These are phyloP conservation scores for Neoarthrinium moseri DNA, from an alignment of 2,329 filamentous ascomycete genomes.

Conservation along the genomic window DNA sequence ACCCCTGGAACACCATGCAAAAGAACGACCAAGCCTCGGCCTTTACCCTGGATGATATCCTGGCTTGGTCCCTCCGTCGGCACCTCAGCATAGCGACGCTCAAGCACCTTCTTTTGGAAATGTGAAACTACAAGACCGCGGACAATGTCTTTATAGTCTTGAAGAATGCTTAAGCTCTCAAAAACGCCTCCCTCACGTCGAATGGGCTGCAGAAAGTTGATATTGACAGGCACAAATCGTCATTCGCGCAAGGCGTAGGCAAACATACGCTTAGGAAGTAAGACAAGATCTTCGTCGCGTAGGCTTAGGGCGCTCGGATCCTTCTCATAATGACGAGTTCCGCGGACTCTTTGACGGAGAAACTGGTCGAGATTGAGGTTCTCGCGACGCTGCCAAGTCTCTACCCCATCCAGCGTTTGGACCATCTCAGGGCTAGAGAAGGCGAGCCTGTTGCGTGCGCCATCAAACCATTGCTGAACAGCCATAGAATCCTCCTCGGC, in stretches of 20 bases:
- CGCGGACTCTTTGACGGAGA: constrained; percentile 32
- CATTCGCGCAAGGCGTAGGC: constrained; percentile 39
- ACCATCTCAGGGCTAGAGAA: constrained; percentile 34
- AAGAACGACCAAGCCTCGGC: constrained; percentile 41
- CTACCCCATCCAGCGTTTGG: constrained; percentile 33
- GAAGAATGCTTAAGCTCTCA: constrained; percentile 37
- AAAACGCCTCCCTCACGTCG: constrained; percentile 32
- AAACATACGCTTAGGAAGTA: constrained; percentile 41
- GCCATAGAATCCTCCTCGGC: constrained; percentile 32
- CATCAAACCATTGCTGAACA: constrained; percentile 37
- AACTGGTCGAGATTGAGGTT: constrained; percentile 33
- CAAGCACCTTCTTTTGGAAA: constrained; percentile 37
- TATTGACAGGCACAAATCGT: constrained; percentile 36
- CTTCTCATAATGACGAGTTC: constrained; percentile 31
- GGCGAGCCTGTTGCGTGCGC: constrained; percentile 26
- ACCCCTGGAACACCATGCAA: constrained; percentile 47
- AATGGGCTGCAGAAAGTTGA: constrained; percentile 32
- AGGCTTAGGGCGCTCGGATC: constrained; percentile 24
- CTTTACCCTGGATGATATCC: constrained; percentile 45
- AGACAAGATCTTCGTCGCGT: constrained; percentile 28
- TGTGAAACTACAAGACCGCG: constrained; percentile 38
- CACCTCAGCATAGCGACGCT: constrained; percentile 29
- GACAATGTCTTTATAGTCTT: constrained; percentile 40
- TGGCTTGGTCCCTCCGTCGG: constrained; percentile 26
- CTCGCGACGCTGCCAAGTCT: constrained; percentile 35